Evolutionary conservation across 73 alveolate species (phyloP), one percentile per base, ranked within the genome.

Genomic region (Durusdinium trenchii): DNA sequence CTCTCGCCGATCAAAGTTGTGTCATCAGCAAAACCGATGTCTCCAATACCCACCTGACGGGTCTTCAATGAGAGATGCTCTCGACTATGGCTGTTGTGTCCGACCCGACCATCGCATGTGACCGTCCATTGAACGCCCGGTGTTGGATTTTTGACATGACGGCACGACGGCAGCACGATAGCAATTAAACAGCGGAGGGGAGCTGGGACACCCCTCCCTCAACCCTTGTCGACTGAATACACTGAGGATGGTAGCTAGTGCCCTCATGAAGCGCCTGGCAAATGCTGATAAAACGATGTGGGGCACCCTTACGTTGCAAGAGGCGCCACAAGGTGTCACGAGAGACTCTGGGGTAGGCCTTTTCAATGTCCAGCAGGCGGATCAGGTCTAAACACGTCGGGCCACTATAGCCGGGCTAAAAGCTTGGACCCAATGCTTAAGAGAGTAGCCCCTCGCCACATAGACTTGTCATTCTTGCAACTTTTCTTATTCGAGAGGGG

Each of bases 11-110:
- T 16, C 30, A 73, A 18, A 1, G 47, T 1, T 3, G 98, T 92
- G 79, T 92, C 98, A n/a, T 69, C 98, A 0, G 98, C 98, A 35
- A 91, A 91, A 2, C 87, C 98, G 12, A 91, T 48, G 30, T 91
- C 98, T 10, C 89, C 98, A 1, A 91, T 9, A n/a, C n/a, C 28
- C 3, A 14, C 64, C 6, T 26, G 48, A 20, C 30, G 14, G 0
- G 46, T 61, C 6, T 87, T 87, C 26, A 47, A 36, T 0, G 67
- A 5, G 0, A 61, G 47, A 18, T 87, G 95, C 2, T 42, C 67
- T 0, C 95, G 61, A 61, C 95, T 62, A 42, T 60, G 95, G 38
- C 20, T 12, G 18, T 47, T 67, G 30, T 87, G 98, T 0, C n/a
- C 78, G 14, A 76, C 4, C 14, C 86, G 9, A 42, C 98, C 98